These are phyloP conservation scores for Cardamine chenopodiifolia DNA, from an alignment of 345 rosid species.

Conservation along the genomic window DNA sequence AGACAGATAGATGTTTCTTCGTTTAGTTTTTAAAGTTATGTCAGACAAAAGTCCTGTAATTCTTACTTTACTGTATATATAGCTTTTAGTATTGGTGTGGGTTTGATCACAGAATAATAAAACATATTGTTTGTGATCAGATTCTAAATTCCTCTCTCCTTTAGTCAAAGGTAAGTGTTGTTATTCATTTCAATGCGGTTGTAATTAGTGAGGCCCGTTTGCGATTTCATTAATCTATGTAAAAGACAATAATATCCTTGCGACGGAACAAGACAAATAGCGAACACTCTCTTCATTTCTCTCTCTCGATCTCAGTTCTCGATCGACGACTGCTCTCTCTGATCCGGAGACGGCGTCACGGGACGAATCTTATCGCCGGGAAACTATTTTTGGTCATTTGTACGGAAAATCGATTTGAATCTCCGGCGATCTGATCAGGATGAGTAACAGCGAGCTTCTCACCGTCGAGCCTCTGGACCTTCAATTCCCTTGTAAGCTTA, in stretches of 20 bases:
- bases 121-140: neutral
- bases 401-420: conserved; percentile 4
- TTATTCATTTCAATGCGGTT: conserved; percentile 7
- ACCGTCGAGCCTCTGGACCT: conserved; percentile 75
- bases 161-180: neutral
- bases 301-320: conserved; percentile 37
- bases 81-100: neutral
- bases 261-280: conserved; percentile 27
- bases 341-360: conserved; percentile 35
- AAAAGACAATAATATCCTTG: conserved; percentile 19
- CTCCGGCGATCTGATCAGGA: conserved; percentile 42
- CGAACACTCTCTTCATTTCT: neutral
- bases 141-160: neutral
- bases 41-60: conserved; percentile 9
- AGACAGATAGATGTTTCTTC: conserved; percentile 17
- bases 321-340: conserved; percentile 38
- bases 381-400: neutral
- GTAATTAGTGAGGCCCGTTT: neutral
- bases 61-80: conserved; percentile 31
- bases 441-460: conserved; percentile 73
- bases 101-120: neutral
- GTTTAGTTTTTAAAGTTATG: conserved; percentile 25
- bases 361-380: conserved; percentile 22
- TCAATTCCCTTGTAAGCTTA: conserved; percentile 78
- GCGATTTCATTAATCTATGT: too few relatives aligned